These are phyloP conservation scores for Pholiota adiposa DNA, from an alignment of 1,284 basidiomycete genomes.

Conservation along the genomic window DNA sequence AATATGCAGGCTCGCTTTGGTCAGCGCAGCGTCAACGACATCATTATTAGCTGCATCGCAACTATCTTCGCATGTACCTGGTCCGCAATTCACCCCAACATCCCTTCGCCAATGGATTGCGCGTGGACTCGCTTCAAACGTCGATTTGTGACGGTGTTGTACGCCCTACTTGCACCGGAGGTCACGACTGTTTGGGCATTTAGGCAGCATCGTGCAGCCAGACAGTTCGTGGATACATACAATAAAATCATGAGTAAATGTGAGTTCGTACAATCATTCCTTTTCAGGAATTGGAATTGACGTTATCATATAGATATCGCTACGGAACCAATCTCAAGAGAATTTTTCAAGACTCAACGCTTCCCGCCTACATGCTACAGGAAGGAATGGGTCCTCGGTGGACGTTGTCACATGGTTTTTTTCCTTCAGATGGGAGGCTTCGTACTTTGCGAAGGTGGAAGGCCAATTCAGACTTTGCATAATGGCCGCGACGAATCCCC, in stretches of 20 bases:
- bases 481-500: too few species aligned
- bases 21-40: not conserved
- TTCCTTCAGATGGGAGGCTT: conserved; percentile 35
- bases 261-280: not conserved
- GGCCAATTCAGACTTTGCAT: not conserved
- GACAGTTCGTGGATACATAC: conserved; percentile 11
- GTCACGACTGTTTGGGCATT: conserved; percentile 12
- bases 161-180: conserved; percentile 15
- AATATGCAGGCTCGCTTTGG: not conserved
- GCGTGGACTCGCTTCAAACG: not conserved
- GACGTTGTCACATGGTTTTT: conserved; percentile 28
- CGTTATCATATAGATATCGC: not conserved
- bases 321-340: too few species aligned
- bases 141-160: conserved; percentile 7
- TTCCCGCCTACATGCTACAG: too few species aligned
- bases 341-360: too few species aligned
- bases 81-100: conserved; percentile 23
- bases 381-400: conserved; percentile 14
- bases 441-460: conserved; percentile 15
- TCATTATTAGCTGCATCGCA: conserved; percentile 16
- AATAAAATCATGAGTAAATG: not conserved
- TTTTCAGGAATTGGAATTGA: not conserved
- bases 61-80: conserved; percentile 24
- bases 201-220: conserved; percentile 5
- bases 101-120: conserved; percentile 8